phyloP scores from a whole-genome alignment of 371 early-diverging fungal species.

The Mortierella sp. region DNA sequence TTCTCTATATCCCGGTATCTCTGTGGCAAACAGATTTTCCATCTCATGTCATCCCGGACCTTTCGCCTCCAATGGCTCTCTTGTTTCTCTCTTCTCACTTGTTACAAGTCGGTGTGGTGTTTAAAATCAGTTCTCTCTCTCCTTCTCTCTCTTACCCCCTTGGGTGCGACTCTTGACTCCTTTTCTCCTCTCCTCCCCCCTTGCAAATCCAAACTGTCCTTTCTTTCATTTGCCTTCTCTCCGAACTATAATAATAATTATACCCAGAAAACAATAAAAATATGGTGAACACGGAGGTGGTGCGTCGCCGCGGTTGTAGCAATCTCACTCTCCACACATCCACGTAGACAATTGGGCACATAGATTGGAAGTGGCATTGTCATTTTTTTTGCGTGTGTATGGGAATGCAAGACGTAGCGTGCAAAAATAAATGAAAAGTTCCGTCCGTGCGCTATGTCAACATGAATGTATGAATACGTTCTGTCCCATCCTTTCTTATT shows the following conservation, averaged over 20 bases:
- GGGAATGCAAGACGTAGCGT: neutral
- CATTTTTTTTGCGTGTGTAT: neutral
- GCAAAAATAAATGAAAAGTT: neutral
- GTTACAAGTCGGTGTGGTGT: neutral
- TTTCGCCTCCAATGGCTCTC: neutral
- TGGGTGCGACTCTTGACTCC: conserved; percentile 13
- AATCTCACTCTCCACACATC: neutral
- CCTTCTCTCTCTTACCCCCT: neutral
- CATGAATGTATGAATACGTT: neutral
- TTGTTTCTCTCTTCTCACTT: neutral
- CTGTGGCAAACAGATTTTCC: conserved; percentile 26
- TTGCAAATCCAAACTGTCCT: conserved; percentile 17
- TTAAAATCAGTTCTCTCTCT: neutral
- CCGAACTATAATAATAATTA: neutral
- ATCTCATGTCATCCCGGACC: conserved; percentile 33
- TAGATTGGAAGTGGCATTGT: neutral
- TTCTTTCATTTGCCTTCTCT: neutral
- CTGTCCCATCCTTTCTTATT: neutral
- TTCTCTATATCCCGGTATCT: neutral
- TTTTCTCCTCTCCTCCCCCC: conserved; percentile 15
- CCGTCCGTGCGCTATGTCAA: neutral
- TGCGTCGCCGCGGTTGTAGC: neutral
- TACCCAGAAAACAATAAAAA: neutral
- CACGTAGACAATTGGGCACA: neutral
- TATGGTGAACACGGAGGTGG: neutral